Percentiles rank a stretch among this genome's conserved stretches.
Conservation (phyloP, 345 rosid species). For the Laguncularia racemosa region DNA sequence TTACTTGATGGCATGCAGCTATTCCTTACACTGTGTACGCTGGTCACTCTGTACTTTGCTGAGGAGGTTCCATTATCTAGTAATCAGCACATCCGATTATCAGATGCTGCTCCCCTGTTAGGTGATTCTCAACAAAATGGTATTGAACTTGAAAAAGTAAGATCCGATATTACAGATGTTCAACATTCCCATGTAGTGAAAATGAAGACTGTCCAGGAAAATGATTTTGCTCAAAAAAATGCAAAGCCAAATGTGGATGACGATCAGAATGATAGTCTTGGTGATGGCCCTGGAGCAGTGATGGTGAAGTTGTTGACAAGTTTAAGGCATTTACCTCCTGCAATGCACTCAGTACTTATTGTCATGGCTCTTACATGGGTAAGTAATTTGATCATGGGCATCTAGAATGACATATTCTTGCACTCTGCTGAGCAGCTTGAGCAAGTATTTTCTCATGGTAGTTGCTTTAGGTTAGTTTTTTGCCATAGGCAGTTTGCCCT, state of each 20-base stretch:
- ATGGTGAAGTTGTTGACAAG: constrained; percentile 87
- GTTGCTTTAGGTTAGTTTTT: not conserved
- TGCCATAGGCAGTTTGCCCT: not conserved
- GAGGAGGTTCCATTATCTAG: constrained; percentile 64
- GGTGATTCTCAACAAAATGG: constrained; percentile 42
- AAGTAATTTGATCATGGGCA: constrained; percentile 14
- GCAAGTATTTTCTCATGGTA: too few relatives aligned
- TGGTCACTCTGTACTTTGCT: constrained; percentile 82
- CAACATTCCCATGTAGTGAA: constrained; percentile 26
- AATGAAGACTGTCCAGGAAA: constrained; percentile 29
- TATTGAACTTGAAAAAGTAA: constrained; percentile 35
- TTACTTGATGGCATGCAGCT: constrained; percentile 42
- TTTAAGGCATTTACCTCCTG: constrained; percentile 88
- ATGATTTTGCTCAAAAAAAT: constrained; percentile 23
- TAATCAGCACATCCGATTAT: constrained; percentile 29
- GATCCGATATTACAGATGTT: constrained; percentile 20
- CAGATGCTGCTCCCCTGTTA: constrained; percentile 85
- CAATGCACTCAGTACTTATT: constrained; percentile 83
- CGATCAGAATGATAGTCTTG: constrained; percentile 37
- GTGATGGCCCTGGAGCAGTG: constrained; percentile 88
- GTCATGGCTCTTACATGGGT: constrained; percentile 99
- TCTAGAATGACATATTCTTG: not conserved
- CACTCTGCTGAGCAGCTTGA: not conserved
- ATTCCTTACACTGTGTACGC: constrained; percentile 71
- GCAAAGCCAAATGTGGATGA: constrained; percentile 26